Base-by-base conservation (phyloP, 768 basidiomycete species). In the Tricholoma terreum region DNA sequence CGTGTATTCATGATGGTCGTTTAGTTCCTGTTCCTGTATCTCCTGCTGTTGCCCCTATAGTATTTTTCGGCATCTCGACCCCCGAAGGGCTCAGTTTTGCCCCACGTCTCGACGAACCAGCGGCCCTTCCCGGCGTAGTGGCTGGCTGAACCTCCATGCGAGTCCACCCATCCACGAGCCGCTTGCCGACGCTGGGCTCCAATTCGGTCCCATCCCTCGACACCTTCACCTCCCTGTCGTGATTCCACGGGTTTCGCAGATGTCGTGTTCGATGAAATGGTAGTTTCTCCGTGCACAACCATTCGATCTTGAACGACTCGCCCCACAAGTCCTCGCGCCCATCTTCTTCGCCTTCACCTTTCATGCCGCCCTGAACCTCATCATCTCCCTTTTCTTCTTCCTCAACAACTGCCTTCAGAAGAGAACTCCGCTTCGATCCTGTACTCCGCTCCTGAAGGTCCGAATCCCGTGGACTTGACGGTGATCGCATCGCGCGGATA, bases 171-270 rank as follows among this genome's bases (percentile, higher is more conserved):
- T 85, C 84, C 55, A 94, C 54, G 36, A 94, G 69, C 60, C 71
- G 76, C 62, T 84, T 78, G 22, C 90, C 91, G 12, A 91, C 81
- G 1, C 65, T 65, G 2, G 94, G 93, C 68, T 98, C 95, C 17
- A 98, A 69, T 68, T 98, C 95, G 1, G 94, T 97, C 15, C 95
- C 95, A 67, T 95, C 92, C 49, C 91, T 77, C 11, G 90, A 93
- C 7, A 91, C 84, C 75, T 91, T 89, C 45, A 91, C 80, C 65
- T 90, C 86, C 50, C 84, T 76, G 57, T 89, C 90, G 61, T 92
- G 84, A 63, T 98, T 98, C 94, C 94, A 98, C 2, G 89, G 87
- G 67, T 98, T 98, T 40, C 91, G 84, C 52, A 97, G 71, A 67
- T 93, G 89, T 24, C 86, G 81, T 33, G 89, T 89, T 45, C 83